Base-by-base conservation (phyloP, 192 early-diverging fungal species). In the Allomyces javanicus region DNA sequence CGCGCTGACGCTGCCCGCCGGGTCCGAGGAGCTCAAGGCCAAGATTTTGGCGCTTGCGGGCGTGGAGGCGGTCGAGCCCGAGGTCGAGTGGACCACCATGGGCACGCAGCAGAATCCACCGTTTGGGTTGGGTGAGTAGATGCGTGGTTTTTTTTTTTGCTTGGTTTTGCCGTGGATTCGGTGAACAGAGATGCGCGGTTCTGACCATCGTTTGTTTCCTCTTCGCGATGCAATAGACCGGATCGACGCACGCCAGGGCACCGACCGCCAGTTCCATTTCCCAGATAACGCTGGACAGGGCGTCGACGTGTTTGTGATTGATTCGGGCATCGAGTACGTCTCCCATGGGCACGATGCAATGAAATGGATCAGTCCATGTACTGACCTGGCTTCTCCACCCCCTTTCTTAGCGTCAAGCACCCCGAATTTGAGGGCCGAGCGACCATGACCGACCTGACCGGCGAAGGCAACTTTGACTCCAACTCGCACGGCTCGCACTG, bases 291-390 rank as follows among this genome's bases (percentile, higher is more conserved):
- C 77, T 66, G 94, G 94, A 23, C 77, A 88, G 3, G 90, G 87
- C 67, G 84, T 97, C 67, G 88, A 85, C 23, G 91, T 88, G 44
- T 99, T 91, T 73, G 90, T 99, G 25, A 89, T 99, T 63, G 96
- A 99, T 78, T 96, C 96, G 7, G 96, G 96, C 64, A 83, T 95
- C 66, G 81, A 84, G 33, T 40, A 40, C 33, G 33, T 40, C 33
- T 40, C 33, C 33, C 4, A 40, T 40, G 3, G 1, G 7, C 33
- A 9, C 33, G 33, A 40, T 7, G 0, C 33, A 3, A 40, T 7
- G 33, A 40, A 0, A 0, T 40, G 0, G 33, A 40, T 9, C n/a
- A n/a, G n/a, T n/a, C 9, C 33, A 40, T 9, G 4, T 0, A 40
- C 33, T 40, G 7, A 40, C 33, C 33, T 40, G 4, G 4, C 33